phyloP scores from a whole-genome alignment of 805 yeast species.

The Candida michaelii region DNA sequence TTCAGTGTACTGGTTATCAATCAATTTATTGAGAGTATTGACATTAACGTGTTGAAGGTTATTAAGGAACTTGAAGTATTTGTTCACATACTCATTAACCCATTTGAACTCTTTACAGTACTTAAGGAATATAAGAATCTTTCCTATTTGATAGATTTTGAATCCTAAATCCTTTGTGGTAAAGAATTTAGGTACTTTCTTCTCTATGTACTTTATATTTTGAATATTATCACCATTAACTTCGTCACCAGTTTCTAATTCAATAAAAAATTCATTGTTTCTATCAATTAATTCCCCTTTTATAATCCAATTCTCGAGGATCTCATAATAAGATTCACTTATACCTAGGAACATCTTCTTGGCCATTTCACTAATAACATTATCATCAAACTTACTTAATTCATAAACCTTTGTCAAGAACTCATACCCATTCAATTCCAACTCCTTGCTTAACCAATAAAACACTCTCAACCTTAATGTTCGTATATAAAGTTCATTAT shows the following conservation, averaged over 20 bases:
- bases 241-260: conserved; percentile 30
- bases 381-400: conserved; percentile 65
- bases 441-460: conserved; percentile 39
- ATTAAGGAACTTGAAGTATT: conserved; percentile 30
- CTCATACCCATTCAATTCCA: conserved; percentile 45
- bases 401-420: conserved; percentile 54
- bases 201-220: conserved; percentile 25
- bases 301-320: conserved; percentile 65
- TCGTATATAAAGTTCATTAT: conserved; percentile 47
- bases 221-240: conserved; percentile 7
- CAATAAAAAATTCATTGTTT: conserved; percentile 62
- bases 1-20: conserved; percentile 48
- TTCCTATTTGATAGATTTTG: conserved; percentile 67
- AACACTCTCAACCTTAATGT: conserved; percentile 60
- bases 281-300: conserved; percentile 61
- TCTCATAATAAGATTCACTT: conserved; percentile 58
- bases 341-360: conserved; percentile 43
- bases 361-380: conserved; percentile 44
- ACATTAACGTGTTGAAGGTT: conserved; percentile 33
- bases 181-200: conserved; percentile 48
- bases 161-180: conserved; percentile 33
- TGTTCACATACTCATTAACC: conserved; percentile 46
- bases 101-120: conserved; percentile 70
- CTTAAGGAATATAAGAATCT: conserved; percentile 60
- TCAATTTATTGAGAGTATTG: conserved; percentile 33